Evolutionary conservation across 192 early-diverging fungal species (phyloP).

Genomic region (Podila epicladia): DNA sequence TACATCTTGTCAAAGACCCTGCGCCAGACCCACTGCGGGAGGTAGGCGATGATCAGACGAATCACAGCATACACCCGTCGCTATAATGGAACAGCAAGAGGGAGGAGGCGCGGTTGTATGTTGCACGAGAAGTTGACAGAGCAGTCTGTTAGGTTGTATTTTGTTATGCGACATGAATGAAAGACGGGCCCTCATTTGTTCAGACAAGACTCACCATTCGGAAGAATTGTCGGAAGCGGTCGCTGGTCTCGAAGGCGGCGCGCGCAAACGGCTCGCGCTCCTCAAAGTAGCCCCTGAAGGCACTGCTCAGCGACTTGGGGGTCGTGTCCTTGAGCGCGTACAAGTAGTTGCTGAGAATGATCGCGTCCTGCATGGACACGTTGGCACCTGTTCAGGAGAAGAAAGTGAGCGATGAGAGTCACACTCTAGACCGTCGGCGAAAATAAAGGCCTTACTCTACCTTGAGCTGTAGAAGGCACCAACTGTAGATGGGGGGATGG

Average conservation of each 20-base stretch:
- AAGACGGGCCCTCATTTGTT: background rate
- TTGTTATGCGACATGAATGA: background rate
- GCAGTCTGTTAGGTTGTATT: background rate
- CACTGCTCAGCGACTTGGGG: background rate
- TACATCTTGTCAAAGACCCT: conserved; percentile 13
- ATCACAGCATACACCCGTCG: background rate
- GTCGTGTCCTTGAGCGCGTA: background rate
- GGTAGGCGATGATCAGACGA: background rate
- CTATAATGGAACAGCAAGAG: background rate
- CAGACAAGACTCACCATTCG: conserved; percentile 1
- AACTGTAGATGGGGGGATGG: background rate
- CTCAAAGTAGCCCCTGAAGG: conserved; percentile 4
- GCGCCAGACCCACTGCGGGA: conserved; percentile 15
- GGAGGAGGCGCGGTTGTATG: too few relatives aligned
- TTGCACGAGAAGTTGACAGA: background rate
- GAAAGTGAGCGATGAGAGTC: background rate
- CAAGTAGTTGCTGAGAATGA: conserved; percentile 7
- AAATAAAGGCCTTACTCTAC: background rate
- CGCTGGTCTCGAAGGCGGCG: conserved; percentile 7
- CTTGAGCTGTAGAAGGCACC: conserved; percentile 12
- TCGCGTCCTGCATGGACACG: conserved; percentile 13
- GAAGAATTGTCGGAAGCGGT: conserved; percentile 11
- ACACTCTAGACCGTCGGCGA: background rate
- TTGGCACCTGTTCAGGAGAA: conserved; percentile 8
- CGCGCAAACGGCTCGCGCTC: conserved; percentile 1